These are phyloP conservation scores for Kodamaea sagamina DNA, from an alignment of 805 yeast species.

Conservation along the genomic window DNA sequence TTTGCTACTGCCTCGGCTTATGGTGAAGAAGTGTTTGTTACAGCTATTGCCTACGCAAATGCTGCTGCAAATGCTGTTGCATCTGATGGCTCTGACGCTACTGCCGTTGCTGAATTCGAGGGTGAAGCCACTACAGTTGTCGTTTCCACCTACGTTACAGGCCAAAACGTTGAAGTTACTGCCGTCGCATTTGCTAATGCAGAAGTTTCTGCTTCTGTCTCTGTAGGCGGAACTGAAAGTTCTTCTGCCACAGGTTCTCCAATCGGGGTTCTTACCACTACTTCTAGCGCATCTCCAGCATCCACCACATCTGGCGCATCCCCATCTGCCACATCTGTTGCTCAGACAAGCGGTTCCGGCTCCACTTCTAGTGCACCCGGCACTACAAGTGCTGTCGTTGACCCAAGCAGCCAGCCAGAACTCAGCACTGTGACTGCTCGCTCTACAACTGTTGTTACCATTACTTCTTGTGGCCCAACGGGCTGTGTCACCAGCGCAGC, in stretches of 20 bases:
- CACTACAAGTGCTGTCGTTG: not conserved
- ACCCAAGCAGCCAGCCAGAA: not conserved
- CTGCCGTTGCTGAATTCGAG: not conserved
- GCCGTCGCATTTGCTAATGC: not conserved
- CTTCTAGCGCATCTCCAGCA: not conserved
- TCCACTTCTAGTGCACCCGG: slow-evolving; percentile 1
- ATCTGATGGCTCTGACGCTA: not conserved
- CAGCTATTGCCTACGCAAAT: not conserved
- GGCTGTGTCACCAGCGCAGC: slow-evolving; percentile 5
- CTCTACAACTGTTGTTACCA: slow-evolving; percentile 10
- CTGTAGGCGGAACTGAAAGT: too few species aligned
- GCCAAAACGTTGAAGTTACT: too few species aligned
- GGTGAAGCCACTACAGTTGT: too few species aligned
- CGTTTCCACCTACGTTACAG: too few species aligned
- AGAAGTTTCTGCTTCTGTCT: not conserved
- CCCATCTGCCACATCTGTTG: not conserved
- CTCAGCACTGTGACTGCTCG: not conserved
- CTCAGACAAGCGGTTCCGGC: slow-evolving; percentile 1
- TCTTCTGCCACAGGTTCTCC: too few species aligned
- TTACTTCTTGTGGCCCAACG: slow-evolving; percentile 12
- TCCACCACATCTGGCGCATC: not conserved
- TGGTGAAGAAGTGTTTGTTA: not conserved
- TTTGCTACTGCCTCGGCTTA: not conserved
- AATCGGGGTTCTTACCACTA: not conserved
- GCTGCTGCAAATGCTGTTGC: slow-evolving; percentile 3